A percentile compares a stretch with the other conserved stretches of the same genome.
phyloP scores from a whole-genome alignment of 2,329 filamentous ascomycete species.

The Trichoderma hamatum region DNA sequence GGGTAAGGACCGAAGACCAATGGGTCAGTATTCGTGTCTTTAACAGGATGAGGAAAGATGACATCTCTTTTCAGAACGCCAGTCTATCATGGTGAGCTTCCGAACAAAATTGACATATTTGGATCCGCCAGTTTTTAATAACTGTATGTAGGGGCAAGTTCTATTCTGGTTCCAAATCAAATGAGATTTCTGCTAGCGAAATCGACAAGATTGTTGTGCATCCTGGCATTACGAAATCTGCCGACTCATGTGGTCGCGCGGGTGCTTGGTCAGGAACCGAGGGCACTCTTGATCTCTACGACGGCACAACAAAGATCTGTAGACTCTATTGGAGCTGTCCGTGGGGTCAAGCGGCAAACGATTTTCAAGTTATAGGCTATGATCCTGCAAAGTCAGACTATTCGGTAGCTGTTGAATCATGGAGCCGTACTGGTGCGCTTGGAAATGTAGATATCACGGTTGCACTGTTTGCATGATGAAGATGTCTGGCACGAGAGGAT shows the following conservation, averaged over 20 bases:
- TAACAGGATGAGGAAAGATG: neutral
- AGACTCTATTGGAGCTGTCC: neutral
- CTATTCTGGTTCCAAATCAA: neutral
- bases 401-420: neutral
- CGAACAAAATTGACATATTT: neutral
- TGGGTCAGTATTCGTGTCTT: neutral
- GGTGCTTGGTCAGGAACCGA: neutral
- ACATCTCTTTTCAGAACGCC: neutral
- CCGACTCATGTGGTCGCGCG: neutral
- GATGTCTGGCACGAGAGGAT: neutral
- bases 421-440: neutral
- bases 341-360: neutral
- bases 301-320: neutral
- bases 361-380: neutral
- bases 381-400: neutral
- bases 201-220: neutral
- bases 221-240: neutral
- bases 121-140: neutral
- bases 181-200: neutral
- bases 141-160: neutral
- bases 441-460: neutral
- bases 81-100: neutral
- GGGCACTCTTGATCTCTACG: neutral
- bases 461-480: neutral
- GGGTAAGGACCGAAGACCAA: neutral